Evolutionary conservation across 352 stramenopile species (phyloP), one percentile per base, ranked within the genome.

Genomic region (Phytopythium oedochilum): DNA sequence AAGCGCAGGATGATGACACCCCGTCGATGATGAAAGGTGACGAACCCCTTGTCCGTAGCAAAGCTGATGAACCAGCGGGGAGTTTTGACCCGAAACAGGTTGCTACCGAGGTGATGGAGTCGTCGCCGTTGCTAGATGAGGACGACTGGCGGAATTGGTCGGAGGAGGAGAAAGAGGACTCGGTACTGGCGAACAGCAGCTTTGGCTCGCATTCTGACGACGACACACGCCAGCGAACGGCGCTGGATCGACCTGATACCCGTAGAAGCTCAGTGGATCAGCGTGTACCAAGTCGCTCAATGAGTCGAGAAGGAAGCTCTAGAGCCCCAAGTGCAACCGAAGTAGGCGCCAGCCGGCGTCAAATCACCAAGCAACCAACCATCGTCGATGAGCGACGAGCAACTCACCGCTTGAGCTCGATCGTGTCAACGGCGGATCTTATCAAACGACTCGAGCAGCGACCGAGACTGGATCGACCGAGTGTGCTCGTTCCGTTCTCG

Each of bases 141-240:
- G 59, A 59, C 40, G 66, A 55, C 53, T 68, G 60, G 70, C 63
- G n/a, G 53, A 73, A 59, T 46, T 82, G 50, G 63, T 70, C 63
- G 4, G 63, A 70, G 7, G 54, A 22, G 10, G 60, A 55, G 17
- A 64, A 63, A 23, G 40, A 12, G 15, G 53, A n/a, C 9, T n/a
- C n/a, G n/a, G n/a, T n/a, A n/a, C n/a, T 46, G 2, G 22, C 22
- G 11, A 18, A 12, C 42, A 20, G 3, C 15, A 25, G 7, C 25
- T 22, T 32, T 48, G 25, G 14, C 0, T 2, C 25, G 17, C 23
- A 18, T 4, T 22, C 42, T 2, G 32, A 38, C 20, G 42, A 66
- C 39, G 43, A 58, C 14, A 55, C 50, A 9, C 28, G 5, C 14
- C 45, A 18, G 10, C 28, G 5, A n/a, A 5, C 15, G 12, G 7